Evolutionary conservation across 108 stramenopile species (phyloP).

Genomic region (Thalassiosira profunda): DNA sequence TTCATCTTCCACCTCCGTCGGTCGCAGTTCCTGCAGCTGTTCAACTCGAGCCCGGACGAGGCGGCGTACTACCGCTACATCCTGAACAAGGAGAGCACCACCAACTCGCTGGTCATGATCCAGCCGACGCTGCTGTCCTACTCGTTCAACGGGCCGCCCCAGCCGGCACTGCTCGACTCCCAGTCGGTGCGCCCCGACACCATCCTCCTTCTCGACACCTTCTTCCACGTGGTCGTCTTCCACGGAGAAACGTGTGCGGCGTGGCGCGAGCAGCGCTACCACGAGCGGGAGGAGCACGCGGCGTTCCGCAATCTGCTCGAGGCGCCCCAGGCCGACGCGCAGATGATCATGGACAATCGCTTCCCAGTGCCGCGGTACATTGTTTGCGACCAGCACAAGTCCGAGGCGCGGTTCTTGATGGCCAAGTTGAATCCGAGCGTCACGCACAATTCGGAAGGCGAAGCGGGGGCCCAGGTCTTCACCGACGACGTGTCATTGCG

Average conservation of each 20-base stretch:
- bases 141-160: slow-evolving; percentile 95
- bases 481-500: slow-evolving; percentile 98
- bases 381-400: slow-evolving; percentile 99
- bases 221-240: slow-evolving; percentile 99
- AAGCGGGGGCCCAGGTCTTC: slow-evolving; percentile 91
- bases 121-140: slow-evolving; percentile 99
- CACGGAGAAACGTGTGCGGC: slow-evolving; percentile 99
- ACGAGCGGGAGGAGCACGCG: slow-evolving; percentile 97
- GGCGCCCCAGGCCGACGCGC: slow-evolving; percentile 97
- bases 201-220: slow-evolving; percentile 98
- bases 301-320: slow-evolving; percentile 90
- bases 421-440: slow-evolving; percentile 98
- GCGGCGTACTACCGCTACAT: slow-evolving; percentile 96
- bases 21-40: slow-evolving; percentile 96
- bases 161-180: slow-evolving; percentile 96
- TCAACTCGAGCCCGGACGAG: slow-evolving; percentile 99
- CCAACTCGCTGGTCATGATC: slow-evolving; percentile 98
- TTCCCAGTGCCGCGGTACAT: slow-evolving; percentile 99
- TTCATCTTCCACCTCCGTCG: slow-evolving; percentile 97
- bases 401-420: slow-evolving; percentile 98
- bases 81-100: slow-evolving; percentile 90
- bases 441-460: slow-evolving; percentile 93
- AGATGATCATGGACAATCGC: slow-evolving; percentile 97
- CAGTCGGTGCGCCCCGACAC: slow-evolving; percentile 96
- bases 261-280: slow-evolving; percentile 98